Base-by-base conservation (phyloP, 2,329 filamentous ascomycete species). In the Parafenestella ontariensis region DNA sequence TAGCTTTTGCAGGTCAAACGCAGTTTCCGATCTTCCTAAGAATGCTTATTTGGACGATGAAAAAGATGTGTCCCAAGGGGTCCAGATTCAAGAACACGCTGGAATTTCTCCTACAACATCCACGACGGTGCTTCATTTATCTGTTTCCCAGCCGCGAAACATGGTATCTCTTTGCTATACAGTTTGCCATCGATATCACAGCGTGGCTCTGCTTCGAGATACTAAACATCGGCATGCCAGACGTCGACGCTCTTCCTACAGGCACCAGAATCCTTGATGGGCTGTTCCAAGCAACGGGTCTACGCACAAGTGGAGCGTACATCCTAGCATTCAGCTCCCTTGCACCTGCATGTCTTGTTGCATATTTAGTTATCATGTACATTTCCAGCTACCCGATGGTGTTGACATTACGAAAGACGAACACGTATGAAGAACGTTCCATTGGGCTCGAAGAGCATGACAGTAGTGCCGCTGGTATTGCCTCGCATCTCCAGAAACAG, bases 381-480 rank as follows among this genome's bases (percentile, higher is more conserved):
- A 84, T 88, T 37, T 85, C 85, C 0, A 84, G 82, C 2, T 88
- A 86, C 55, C 86, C 87, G 0, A 81, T 88, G 20, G 82, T 84
- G 23, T 85, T 88, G 54, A 86, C 83, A 1, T 84, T 88, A 75
- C 83, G 88, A 24, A 85, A 87, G 68, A 88, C 87, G 34, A 90
- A 90, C 65, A 85, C 89, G 26, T 91, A 91, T 66, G 88, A 90
- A 68, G 87, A 91, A 65, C 80, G 86, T 6, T 87, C 85, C 0
- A 77, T 90, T 1, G 87, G 87, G 0, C 83, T 88, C 28, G 85
- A 87, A 54, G 74, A 67, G 42, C 39, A 56, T 11, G 62, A 61
- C 13, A 52, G 42, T 18, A 60, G 60, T 39, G 46, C 62, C 20
- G 52, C 54, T 15, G 58, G 60, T 15, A 60, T 68, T 2, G 59